Base-by-base conservation (phyloP, 192 early-diverging fungal species). In the Backusella westeae region DNA sequence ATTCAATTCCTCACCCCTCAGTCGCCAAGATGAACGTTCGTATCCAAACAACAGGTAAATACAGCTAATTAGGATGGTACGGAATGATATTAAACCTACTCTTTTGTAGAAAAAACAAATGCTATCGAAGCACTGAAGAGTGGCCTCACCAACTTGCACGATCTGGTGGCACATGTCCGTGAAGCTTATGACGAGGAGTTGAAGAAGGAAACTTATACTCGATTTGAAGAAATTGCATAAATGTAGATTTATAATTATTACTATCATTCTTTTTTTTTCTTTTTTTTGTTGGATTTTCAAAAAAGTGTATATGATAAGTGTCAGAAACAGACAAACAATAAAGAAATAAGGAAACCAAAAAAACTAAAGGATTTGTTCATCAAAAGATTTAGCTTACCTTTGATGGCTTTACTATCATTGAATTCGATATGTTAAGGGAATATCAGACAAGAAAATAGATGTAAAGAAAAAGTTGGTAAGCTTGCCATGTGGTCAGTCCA, bases 1-100 rank as follows among this genome's bases (percentile, higher is more conserved):
- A 99, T 86, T 94, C 96, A 26, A 94, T 98, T 44, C 96, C 98
- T 6, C 98, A 99, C 77, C 98, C 98, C 53, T 97, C 97, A 23
- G 96, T 97, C 82, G 89, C 89, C 71, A 96, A 95, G 80, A 91
- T 95, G 52, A 91, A 98, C 80, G 46, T 99, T 17, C 93, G 97
- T 52, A 94, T 99, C 75, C 97, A 99, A 83, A 99, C 98, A 19
- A 91, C 91, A 53, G 86, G 91, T 89, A 87, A 76, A 44, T 10
- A 36, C 38, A 12, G 38, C 66, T 34, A 59, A 14, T 38, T n/a
- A 14, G 15, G 12, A 46, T 32, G 17, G n/a, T 46, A 1, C 32
- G 32, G 6, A 5, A 32, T 73, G 69, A 26, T 39, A 39, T 39
- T 39, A 39, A 39, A 39, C 38, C 10, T 39, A 19, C 6, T 36